Conservation (phyloP, 2,329 filamentous ascomycete genomes). For the Cryphonectria parasitica region DNA sequence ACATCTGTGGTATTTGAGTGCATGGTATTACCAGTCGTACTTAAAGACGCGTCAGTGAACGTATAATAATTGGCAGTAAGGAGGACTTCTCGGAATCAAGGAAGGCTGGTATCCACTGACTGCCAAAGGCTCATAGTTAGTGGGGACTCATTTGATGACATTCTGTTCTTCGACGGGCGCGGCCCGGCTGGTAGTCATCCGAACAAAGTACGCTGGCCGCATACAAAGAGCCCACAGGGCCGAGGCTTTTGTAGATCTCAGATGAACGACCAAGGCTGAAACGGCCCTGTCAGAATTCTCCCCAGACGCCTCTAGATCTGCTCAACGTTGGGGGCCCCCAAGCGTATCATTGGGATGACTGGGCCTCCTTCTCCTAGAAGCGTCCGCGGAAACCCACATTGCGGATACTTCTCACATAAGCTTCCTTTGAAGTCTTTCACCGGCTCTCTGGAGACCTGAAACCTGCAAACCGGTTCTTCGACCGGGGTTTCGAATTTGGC, state of each 20-base stretch:
- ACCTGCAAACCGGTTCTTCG: neutral
- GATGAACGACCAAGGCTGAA: neutral
- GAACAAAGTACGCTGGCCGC: neutral
- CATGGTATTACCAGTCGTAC: neutral
- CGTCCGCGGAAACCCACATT: neutral
- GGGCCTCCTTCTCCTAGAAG: neutral
- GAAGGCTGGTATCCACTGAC: neutral
- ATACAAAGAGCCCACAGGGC: neutral
- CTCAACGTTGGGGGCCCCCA: neutral
- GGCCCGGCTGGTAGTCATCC: neutral
- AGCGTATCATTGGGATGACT: neutral
- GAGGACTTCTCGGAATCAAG: neutral
- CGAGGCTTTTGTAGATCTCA: neutral
- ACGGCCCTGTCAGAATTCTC: neutral
- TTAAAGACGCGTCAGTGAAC: neutral
- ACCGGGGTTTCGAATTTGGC: neutral
- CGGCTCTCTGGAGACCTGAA: neutral
- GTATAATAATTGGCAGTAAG: neutral
- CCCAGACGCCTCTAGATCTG: neutral
- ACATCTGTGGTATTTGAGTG: neutral
- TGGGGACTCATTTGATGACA: neutral
- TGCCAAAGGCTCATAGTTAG: neutral
- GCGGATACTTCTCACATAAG: conserved; percentile 10
- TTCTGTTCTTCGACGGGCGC: neutral
- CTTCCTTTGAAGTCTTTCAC: neutral